Base-by-base conservation (phyloP, 345 rosid species). In the Atalantia buxifolia region DNA sequence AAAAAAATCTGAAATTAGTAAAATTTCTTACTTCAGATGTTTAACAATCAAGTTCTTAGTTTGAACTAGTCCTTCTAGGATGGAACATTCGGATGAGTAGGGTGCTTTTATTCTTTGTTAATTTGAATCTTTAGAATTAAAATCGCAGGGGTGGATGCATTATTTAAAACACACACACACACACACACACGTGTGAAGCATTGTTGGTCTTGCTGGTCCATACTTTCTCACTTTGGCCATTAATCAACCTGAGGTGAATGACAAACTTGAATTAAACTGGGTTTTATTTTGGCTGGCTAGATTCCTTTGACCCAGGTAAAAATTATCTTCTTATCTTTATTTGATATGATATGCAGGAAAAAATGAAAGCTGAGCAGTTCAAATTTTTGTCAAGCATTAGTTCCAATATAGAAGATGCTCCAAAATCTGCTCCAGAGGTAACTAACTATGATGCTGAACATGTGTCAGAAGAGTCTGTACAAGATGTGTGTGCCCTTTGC, bases 351-450 rank as follows among this genome's bases (percentile, higher is more conserved):
- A 42, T 89, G 89, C 90, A 96, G 99, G 99, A 84, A 80, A 96
- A 93, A 89, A 96, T 96, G 97, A 94, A 86, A 88, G 98, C 92
- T 40, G 99, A 96, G 84, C 99, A 96, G 77, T 87, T 93, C 38
- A 94, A 96, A 84, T 96, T 96, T 81, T 85, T 94, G 86, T 91
- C 92, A 24, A 86, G 86, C 85, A 78, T 92, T 66, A 76, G 83
- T 83, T 77, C 98, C 25, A 61, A 78, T 78, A 74, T 30, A 36
- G 90, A 81, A 82, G 92, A 88, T 70, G 84, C 77, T 80, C 71
- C 82, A 70, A 78, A 82, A 61, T 85, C 88, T 77, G 88, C 77
- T 66, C 66, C 82, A 69, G 95, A 90, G 82, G 87, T 79, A 65
- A 64, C 77, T 64, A 82, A 78, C 71, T 83, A 87, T 78, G 93